A percentile compares a stretch with the other conserved stretches of the same genome.
Conservation (phyloP, 1,284 basidiomycete genomes). For the Inonotus obliquus region DNA sequence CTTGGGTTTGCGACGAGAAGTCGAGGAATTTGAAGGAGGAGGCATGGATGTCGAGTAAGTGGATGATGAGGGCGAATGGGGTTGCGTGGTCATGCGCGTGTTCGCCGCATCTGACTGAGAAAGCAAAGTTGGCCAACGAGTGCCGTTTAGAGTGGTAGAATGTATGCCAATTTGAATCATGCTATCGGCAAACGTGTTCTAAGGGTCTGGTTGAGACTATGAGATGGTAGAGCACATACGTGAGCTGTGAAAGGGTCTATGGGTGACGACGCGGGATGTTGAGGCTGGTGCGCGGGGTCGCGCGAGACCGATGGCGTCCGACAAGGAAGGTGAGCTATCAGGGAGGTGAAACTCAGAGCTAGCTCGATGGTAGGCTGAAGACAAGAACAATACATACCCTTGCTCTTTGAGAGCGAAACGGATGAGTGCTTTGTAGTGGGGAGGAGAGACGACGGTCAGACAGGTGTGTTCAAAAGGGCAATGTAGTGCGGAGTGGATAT, state of each 20-base stretch:
- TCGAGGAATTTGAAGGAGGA: constrained; percentile 14
- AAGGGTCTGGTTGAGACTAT: neutral
- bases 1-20: constrained; percentile 30
- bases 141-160: constrained; percentile 24
- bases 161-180: constrained; percentile 21
- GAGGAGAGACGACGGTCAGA: neutral
- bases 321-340: neutral
- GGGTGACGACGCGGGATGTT: neutral
- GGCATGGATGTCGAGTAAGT: constrained; percentile 4
- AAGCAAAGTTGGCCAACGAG: constrained; percentile 28
- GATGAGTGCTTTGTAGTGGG: neutral
- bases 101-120: constrained; percentile 18
- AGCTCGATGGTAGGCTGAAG: neutral
- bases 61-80: neutral
- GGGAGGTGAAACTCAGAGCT: neutral
- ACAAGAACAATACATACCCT: neutral
- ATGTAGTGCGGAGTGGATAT: neutral
- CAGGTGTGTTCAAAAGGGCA: neutral
- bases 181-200: neutral
- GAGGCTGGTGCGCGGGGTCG: neutral
- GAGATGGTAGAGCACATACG: neutral
- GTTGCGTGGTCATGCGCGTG: constrained; percentile 12
- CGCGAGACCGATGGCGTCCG: neutral
- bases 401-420: neutral
- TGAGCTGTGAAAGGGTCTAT: neutral